Conservation (phyloP, 495 filamentous ascomycete genomes). For the Podospora australis region DNA sequence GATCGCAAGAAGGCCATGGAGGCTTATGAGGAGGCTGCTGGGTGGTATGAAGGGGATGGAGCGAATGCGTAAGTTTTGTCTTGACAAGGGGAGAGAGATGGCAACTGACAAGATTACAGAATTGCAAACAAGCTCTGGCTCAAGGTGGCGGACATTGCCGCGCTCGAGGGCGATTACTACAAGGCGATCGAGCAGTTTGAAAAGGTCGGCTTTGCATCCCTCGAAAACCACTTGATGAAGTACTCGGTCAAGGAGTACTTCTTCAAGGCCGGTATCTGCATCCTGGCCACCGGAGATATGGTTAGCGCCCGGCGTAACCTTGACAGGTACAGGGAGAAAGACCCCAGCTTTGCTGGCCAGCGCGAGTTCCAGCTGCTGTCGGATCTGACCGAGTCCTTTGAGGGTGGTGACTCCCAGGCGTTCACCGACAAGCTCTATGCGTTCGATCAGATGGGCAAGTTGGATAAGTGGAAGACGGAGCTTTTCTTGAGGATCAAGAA, state of each 20-base stretch:
- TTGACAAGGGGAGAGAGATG: neutral
- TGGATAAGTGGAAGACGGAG: conserved; percentile 94
- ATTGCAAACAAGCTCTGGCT: conserved; percentile 86
- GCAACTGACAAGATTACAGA: conserved; percentile 33
- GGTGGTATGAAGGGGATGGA: conserved; percentile 82
- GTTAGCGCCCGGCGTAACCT: conserved; percentile 71
- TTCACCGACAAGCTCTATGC: conserved; percentile 83
- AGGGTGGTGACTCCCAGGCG: conserved; percentile 65
- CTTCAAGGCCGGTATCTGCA: conserved; percentile 81
- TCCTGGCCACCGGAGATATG: conserved; percentile 67
- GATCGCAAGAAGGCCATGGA: conserved; percentile 71
- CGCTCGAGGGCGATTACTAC: conserved; percentile 71
- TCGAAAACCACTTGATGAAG: conserved; percentile 78
- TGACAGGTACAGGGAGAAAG: conserved; percentile 74
- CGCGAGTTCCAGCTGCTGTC: conserved; percentile 73
- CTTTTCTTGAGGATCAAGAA: conserved; percentile 77
- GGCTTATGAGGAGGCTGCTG: conserved; percentile 72
- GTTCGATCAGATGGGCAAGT: conserved; percentile 80
- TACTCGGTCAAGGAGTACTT: conserved; percentile 92
- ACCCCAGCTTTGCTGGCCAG: conserved; percentile 64
- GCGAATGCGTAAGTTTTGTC: conserved; percentile 63
- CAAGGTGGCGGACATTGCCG: conserved; percentile 81
- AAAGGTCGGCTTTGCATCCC: conserved; percentile 61
- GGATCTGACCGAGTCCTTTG: conserved; percentile 65
- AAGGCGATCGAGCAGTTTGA: conserved; percentile 77